Evolutionary conservation across 2,329 filamentous ascomycete genomes (phyloP), one percentile per base, ranked within the genome.

Genomic region (Arthrinium puccinioides): DNA sequence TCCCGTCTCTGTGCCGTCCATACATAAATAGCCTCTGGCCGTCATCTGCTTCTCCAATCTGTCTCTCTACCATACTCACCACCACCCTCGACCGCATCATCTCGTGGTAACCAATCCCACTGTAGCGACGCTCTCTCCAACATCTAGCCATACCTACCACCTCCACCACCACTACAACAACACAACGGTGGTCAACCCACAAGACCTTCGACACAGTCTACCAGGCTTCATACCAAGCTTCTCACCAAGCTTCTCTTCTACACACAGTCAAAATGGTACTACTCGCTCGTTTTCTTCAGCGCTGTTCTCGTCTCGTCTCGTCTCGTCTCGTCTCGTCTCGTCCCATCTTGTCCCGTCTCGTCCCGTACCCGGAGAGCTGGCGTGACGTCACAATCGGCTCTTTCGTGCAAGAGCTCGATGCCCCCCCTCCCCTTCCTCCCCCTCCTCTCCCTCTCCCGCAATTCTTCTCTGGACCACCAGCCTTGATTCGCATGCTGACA

Each of bases 401-500:
- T 39, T 36, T 39, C 43, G 37, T 45, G 45, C 21, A 49, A 43
- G 40, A 47, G 38, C 37, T 25, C 47, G 32, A 42, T 49, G 67
- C 50, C 72, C 73, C 47, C 72, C 72, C 52, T 64, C 70, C 51
- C 66, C 70, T 39, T 68, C 34, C 36, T 27, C 20, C 33, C 26
- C 32, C 25, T 21, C 34, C 38, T 47, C 20, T 64, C 70, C 51
- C 66, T 69, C 39, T 68, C 34, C 36, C 31, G 15, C 33, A 27
- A 28, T 26, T 21, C 34, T 37, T 47, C 20, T 48, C 44, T 38
- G 44, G 34, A 32, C 40, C 41, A 30, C 70, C 50, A 60, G 73
- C 75, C 58, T 71, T 80, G 49, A 70, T 70, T 52, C 76, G 77
- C 68, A 76, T 64, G 65, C 69, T 74, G 57, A 73, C 70, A 53